phyloP scores from a whole-genome alignment of 2,329 filamentous ascomycete genomes.

The Claviceps fusiformis region DNA sequence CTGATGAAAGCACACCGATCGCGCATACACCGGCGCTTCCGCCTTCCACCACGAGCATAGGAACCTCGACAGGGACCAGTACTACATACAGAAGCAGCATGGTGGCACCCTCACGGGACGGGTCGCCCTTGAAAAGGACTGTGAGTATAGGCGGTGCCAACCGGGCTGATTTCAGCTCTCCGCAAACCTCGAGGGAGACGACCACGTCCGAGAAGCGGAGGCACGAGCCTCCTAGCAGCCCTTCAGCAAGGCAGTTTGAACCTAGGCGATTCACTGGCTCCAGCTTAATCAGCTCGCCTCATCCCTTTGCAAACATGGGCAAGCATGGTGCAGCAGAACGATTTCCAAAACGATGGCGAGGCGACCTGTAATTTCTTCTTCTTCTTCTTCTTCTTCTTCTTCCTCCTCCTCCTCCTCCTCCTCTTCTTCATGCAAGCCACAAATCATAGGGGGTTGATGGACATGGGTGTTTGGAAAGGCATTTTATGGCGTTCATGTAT shows the following conservation, averaged over 20 bases:
- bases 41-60: slow-evolving; percentile 8
- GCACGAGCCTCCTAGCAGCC: slow-evolving; percentile 24
- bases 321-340: slow-evolving; percentile 26
- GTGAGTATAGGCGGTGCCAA: slow-evolving; percentile 47
- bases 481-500: slow-evolving; percentile 4
- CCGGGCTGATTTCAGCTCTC: slow-evolving; percentile 27
- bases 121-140: slow-evolving; percentile 72
- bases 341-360: slow-evolving; percentile 19
- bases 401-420: no score
- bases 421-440: not conserved
- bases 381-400: not conserved
- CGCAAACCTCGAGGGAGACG: slow-evolving; percentile 49
- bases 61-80: slow-evolving; percentile 13
- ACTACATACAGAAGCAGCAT: slow-evolving; percentile 54
- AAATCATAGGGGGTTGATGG: not conserved
- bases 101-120: slow-evolving; percentile 66
- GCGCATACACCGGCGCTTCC: slow-evolving; percentile 13
- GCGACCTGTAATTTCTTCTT: not conserved
- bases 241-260: slow-evolving; percentile 22
- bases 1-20: not conserved
- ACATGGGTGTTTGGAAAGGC: not conserved
- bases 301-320: slow-evolving; percentile 26
- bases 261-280: slow-evolving; percentile 14
- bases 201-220: slow-evolving; percentile 40
- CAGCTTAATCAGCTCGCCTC: slow-evolving; percentile 14